Evolutionary conservation across 2,329 filamentous ascomycete genomes (phyloP), one percentile per base, ranked within the genome.

Genomic region (Tolypocladium guangdongense): DNA sequence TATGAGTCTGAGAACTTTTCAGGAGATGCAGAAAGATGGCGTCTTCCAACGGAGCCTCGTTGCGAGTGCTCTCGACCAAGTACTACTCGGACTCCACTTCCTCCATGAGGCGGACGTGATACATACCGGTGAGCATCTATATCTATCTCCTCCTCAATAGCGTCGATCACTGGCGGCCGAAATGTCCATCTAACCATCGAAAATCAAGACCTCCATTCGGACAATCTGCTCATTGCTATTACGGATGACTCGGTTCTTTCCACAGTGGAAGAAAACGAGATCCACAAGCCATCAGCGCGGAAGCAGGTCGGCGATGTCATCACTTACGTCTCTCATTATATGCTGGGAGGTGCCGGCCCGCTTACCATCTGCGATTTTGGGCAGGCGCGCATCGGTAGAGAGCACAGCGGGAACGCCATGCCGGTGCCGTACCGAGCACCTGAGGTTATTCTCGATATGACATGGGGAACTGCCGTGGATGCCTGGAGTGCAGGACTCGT

Each of bases 361-460:
- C 63, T 71, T 7, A 59, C 57, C 8, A 58, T 73, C 8, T 63
- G 60, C 45, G 69, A 74, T 54, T 56, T 72, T 1, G 66, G 70
- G 14, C 64, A 69, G 54, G 69, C 70, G n/a, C 62, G 64, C n/a
- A 62, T 66, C 30, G 65, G 65, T 2, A 43, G 48, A 1, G 45
- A 59, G 50, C 61, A 63, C 12, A 46, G 37, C 7, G 55, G 62
- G 1, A 58, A 55, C 4, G 64, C 62, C 7, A 67, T 67, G 63
- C 65, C 65, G 7, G 6, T 60, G 8, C 62, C 55, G 2, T 68
- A 67, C 50, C 63, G 66, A n/a, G 64, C 68, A 24, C 69, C 68
- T 0, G 70, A 72, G 54, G 63, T 72, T 7, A 65, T 71, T 56
- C 61, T 71, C 18, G 59, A 62, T 27, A 69, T 70, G 62, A 52